phyloP scores from a whole-genome alignment of 148 eudicot species.

The Amaranthus cruentus region DNA sequence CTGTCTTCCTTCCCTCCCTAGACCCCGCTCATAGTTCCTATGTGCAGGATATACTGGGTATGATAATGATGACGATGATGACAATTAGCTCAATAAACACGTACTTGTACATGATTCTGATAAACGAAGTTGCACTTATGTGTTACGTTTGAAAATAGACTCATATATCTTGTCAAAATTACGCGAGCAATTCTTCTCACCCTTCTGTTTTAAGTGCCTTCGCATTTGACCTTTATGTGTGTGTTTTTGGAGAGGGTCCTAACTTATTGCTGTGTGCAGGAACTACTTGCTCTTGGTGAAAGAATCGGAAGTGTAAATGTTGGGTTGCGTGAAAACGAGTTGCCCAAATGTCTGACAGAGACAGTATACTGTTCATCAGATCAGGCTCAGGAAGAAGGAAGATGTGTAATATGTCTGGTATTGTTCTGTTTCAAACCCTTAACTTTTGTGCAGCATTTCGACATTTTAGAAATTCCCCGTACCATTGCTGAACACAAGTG shows the following conservation, averaged over 20 bases:
- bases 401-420: constrained; percentile 87
- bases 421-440: constrained; percentile 10
- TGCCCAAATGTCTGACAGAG: constrained; percentile 58
- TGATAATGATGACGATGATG: too few species aligned
- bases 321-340: constrained; percentile 61
- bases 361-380: constrained; percentile 66
- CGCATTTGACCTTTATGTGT: background rate
- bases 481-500: too few species aligned
- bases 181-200: too few species aligned
- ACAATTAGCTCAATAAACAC: too few species aligned
- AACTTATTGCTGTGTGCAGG: constrained; percentile 41
- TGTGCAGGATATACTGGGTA: too few species aligned
- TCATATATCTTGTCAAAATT: too few species aligned
- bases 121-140: too few species aligned
- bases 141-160: too few species aligned
- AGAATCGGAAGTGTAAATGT: constrained; percentile 87
- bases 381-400: constrained; percentile 54
- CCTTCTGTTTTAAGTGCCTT: too few species aligned
- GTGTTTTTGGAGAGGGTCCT: background rate
- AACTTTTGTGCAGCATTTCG: background rate
- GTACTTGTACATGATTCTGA: too few species aligned
- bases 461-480: background rate
- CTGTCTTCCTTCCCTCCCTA: too few species aligned
- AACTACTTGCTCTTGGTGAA: constrained; percentile 84
- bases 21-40: too few species aligned